A percentile compares a stretch with the other conserved stretches of the same genome.
These are phyloP conservation scores for Cercophora samala DNA, from an alignment of 495 filamentous ascomycete genomes.

Conservation along the genomic window DNA sequence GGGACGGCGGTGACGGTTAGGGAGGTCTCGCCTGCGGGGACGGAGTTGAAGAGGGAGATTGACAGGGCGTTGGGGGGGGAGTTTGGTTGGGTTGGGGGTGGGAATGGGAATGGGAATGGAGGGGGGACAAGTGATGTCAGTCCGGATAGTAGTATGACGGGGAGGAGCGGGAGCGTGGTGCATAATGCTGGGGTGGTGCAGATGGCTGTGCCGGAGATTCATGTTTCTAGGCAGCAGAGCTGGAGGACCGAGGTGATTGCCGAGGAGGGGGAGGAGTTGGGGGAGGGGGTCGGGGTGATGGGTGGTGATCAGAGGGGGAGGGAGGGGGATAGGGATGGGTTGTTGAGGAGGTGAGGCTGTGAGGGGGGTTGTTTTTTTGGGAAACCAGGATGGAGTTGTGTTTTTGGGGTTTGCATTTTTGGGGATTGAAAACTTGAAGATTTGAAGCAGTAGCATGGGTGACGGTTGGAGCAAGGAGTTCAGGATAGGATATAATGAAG, in stretches of 20 bases:
- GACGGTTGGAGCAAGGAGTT: not conserved
- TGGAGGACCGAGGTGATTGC: constrained; percentile 25
- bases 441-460: too few species aligned
- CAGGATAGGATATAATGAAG: not conserved
- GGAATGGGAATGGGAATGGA: constrained; percentile 1
- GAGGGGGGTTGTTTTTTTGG: not conserved
- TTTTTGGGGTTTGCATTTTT: not conserved
- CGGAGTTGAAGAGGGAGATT: constrained; percentile 29
- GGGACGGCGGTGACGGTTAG: not conserved
- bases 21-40: not conserved
- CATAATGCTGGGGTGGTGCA: not conserved
- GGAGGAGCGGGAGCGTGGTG: constrained; percentile 21
- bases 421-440: too few species aligned
- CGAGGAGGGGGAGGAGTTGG: constrained; percentile 14
- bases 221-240: constrained; percentile 22
- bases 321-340: constrained; percentile 16
- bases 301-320: constrained; percentile 6
- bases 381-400: not conserved
- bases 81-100: constrained; percentile 36
- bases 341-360: constrained; percentile 9
- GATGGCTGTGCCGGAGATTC: constrained; percentile 5
- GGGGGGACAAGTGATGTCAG: constrained; percentile 4
- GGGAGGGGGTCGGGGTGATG: constrained; percentile 18
- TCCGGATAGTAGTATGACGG: constrained; percentile 26
- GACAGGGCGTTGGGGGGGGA: constrained; percentile 38